Evolutionary conservation across 495 filamentous ascomycete species (phyloP), one percentile per base, ranked within the genome.

Genomic region (Jackrogersella minutella): DNA sequence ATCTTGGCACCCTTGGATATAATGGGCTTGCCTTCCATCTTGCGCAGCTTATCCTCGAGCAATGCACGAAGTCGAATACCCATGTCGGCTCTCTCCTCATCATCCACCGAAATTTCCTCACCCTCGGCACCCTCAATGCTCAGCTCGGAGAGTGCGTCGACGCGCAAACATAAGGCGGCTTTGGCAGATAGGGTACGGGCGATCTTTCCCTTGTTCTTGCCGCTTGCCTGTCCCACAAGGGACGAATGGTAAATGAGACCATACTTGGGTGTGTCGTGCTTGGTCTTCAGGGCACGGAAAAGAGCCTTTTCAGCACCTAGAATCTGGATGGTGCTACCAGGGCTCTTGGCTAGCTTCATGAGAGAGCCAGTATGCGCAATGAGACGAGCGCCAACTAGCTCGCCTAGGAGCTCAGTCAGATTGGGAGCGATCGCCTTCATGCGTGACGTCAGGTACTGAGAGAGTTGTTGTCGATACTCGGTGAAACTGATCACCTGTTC

Each of bases 121-220:
- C 72, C 72, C 43, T 80, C 82, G 60, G 85, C 80, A 62, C 84
- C 83, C 46, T 81, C 73, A 9, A 78, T 79, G 70, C 85, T 85
- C 85, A 90, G 91, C 49, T 96, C 92, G 24, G 88, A 87, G 24
- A 97, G 87, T 26, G 95, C 90, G 79, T 99, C 95, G 33, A 96
- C 91, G 80, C 95, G 92, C 47, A 97, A 81, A 84, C 93, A 93
- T 19, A 98, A 87, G 17, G 95, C 90, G 9, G 95, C 87, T 82
- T 97, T 98, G 66, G 93, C 87, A 50, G 95, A 92, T 36, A 99
- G 85, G 82, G 97, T 92, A 79, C 95, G 90, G 11, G 95, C 95
- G 74, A 99, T 97, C 83, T 99, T 99, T 68, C 95, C 95, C 89
- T 99, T 99, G 81, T 98, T 98, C 80, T 89, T 91, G 65, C 96